phyloP scores from a whole-genome alignment of 164 flowering plant species.

The Liriodendron chinense region DNA sequence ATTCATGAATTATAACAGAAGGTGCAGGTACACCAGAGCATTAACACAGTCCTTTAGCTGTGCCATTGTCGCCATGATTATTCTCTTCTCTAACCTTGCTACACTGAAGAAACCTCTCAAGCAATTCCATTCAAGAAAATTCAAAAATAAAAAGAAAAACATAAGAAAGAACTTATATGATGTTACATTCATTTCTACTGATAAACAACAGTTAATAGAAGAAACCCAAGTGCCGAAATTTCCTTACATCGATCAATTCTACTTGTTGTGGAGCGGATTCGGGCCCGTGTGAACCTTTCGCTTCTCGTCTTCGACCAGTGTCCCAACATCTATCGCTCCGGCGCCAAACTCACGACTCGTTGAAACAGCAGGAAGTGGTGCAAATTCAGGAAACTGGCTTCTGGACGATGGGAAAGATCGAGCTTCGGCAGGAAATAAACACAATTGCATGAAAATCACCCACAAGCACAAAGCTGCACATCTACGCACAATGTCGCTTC shows the following conservation, averaged over 20 bases:
- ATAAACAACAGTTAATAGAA: background rate
- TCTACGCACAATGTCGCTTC: background rate
- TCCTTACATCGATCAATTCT: background rate
- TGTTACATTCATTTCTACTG: background rate
- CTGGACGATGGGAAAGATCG: constrained; percentile 19
- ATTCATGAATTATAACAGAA: background rate
- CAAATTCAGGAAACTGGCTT: constrained; percentile 17
- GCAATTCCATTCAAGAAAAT: background rate
- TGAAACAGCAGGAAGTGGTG: constrained; percentile 19
- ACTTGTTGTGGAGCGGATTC: constrained; percentile 71
- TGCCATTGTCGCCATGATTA: background rate
- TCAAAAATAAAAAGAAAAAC: background rate
- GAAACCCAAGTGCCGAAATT: background rate
- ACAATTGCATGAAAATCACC: constrained; percentile 28
- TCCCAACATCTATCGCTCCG: constrained; percentile 8
- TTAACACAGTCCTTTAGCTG: constrained; percentile 4
- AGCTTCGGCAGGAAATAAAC: constrained; percentile 6
- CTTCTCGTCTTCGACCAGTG: constrained; percentile 51
- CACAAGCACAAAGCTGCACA: constrained; percentile 27
- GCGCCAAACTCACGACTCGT: background rate
- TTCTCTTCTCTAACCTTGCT: background rate
- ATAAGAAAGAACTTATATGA: background rate
- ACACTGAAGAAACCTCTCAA: background rate
- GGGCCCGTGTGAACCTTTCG: constrained; percentile 67
- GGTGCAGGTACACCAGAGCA: constrained; percentile 8